Percentiles rank a stretch among this genome's conserved stretches.
Conservation (phyloP, 2,329 filamentous ascomycete genomes). For the Xylaria sp. region DNA sequence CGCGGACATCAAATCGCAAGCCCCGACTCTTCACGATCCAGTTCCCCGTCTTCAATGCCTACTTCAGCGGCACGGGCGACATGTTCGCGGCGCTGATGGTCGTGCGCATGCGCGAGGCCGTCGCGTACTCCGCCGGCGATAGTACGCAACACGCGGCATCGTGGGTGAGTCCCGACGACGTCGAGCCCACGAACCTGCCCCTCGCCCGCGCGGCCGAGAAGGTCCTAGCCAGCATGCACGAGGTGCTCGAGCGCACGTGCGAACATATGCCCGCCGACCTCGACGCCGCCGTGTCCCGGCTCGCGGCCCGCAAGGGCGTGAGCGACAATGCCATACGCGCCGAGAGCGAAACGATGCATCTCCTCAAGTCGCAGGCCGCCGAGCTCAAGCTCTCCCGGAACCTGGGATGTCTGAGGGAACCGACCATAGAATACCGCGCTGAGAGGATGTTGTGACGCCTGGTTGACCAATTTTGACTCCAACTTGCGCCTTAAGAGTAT, state of each 20-base stretch:
- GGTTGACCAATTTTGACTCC: neutral
- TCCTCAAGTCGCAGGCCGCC: slow-evolving; percentile 82
- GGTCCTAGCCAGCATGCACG: slow-evolving; percentile 92
- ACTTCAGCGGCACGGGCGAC: slow-evolving; percentile 96
- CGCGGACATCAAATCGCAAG: slow-evolving; percentile 67
- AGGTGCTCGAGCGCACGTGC: slow-evolving; percentile 76
- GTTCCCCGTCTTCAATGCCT: slow-evolving; percentile 88
- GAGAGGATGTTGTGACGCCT: slow-evolving; percentile 54
- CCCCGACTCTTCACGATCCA: slow-evolving; percentile 89
- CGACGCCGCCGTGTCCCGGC: slow-evolving; percentile 55
- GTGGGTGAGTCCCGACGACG: slow-evolving; percentile 82
- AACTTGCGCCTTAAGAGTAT: neutral
- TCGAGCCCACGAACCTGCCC: slow-evolving; percentile 76
- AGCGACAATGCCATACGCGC: slow-evolving; percentile 45
- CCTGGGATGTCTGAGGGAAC: slow-evolving; percentile 72
- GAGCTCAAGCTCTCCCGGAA: slow-evolving; percentile 88
- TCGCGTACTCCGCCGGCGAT: slow-evolving; percentile 49
- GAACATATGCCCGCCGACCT: slow-evolving; percentile 67
- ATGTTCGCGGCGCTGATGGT: slow-evolving; percentile 97
- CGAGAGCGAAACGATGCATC: slow-evolving; percentile 67
- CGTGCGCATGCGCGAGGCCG: slow-evolving; percentile 86
- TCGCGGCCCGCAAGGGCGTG: slow-evolving; percentile 38
- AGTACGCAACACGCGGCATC: slow-evolving; percentile 64
- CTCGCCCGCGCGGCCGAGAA: slow-evolving; percentile 85
- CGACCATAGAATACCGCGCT: slow-evolving; percentile 71